These are phyloP conservation scores for Thinopyrum elongatum DNA, from an alignment of 176 grass and related monocot genomes.

Conservation along the genomic window DNA sequence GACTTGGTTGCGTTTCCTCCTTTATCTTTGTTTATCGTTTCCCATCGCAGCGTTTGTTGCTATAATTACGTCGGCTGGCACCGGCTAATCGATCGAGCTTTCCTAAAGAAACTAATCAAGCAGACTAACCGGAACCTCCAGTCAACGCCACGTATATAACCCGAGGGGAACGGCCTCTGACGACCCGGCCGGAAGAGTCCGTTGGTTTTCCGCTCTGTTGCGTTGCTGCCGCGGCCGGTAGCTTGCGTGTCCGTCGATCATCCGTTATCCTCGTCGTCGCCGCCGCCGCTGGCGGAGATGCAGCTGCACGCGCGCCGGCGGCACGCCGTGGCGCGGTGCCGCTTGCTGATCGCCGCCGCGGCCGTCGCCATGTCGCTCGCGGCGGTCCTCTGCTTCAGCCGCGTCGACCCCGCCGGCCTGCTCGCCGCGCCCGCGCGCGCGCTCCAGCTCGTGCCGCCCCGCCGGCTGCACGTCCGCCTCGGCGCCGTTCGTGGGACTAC, in stretches of 20 bases:
- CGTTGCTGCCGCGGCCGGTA: not conserved
- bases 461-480: slow-evolving; percentile 7
- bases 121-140: not conserved
- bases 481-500: not conserved
- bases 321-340: not conserved
- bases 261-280: not conserved
- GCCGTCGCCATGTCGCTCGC: not conserved
- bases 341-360: not conserved
- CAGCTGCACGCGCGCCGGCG: slow-evolving; percentile 28
- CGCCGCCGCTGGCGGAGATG: not conserved
- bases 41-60: not conserved
- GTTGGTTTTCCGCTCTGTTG: not conserved
- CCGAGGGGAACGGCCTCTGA: not conserved
- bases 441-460: not conserved
- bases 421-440: not conserved
- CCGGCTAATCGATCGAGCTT: not conserved
- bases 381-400: not conserved
- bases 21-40: not conserved
- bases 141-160: not conserved
- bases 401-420: not conserved
- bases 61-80: not conserved
- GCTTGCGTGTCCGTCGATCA: too few species aligned
- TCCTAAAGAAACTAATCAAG: not conserved
- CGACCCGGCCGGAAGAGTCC: not conserved
- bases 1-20: not conserved